Percentiles rank a stretch among this genome's conserved stretches.
Conservation (phyloP, 805 yeast genomes). For the Sugiyamaella qingdaonensis region DNA sequence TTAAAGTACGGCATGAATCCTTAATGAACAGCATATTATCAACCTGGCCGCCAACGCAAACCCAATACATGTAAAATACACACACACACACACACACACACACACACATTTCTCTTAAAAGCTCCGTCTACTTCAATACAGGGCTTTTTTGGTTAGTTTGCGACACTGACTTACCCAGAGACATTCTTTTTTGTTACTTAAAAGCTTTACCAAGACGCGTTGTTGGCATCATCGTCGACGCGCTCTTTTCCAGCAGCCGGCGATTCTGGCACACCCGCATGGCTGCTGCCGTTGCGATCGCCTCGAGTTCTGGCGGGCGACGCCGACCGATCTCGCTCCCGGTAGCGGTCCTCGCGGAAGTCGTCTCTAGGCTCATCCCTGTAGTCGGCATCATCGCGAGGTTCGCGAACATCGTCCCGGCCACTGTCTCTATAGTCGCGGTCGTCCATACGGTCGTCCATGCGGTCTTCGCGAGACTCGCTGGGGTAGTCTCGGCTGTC, state of each 20-base stretch:
- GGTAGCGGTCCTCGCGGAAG: slow-evolving; percentile 1
- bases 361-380: not conserved
- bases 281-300: not conserved
- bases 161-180: slow-evolving; percentile 1
- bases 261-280: not conserved
- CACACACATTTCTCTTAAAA: not conserved
- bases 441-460: slow-evolving; percentile 25
- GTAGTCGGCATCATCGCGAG: slow-evolving; percentile 2
- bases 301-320: not conserved
- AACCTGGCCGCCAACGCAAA: slow-evolving; percentile 2
- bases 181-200: not conserved
- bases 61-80: slow-evolving; percentile 2
- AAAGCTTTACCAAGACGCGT: slow-evolving; percentile 1
- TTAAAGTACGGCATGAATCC: not conserved
- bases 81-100: too few species aligned
- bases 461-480: slow-evolving; percentile 19
- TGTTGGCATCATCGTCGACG: not conserved
- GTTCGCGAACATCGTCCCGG: slow-evolving; percentile 19
- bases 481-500: slow-evolving; percentile 40
- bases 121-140: not conserved
- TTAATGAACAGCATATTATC: not conserved
- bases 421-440: slow-evolving; percentile 21
- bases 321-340: not conserved
- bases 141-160: not conserved
- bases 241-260: not conserved